Conservation (phyloP, 2,329 filamentous ascomycete genomes). For the Paraconiothyrium brasiliense region DNA sequence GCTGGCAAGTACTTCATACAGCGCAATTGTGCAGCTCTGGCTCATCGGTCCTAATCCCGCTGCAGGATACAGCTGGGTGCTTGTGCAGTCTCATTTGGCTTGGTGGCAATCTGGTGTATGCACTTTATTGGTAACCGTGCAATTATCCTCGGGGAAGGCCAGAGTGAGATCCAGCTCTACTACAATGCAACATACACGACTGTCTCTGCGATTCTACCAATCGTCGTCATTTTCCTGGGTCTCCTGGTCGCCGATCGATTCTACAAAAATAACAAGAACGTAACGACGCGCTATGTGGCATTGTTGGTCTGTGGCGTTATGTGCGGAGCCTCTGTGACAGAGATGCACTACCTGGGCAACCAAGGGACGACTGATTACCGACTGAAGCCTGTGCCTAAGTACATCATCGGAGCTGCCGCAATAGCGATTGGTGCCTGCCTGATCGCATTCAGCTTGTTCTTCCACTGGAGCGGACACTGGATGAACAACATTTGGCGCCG, state of each 20-base stretch:
- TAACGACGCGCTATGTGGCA: constrained; percentile 38
- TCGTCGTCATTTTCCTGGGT: constrained; percentile 75
- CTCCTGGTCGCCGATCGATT: constrained; percentile 71
- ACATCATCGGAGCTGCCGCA: constrained; percentile 73
- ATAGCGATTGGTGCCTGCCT: constrained; percentile 79
- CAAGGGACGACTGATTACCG: constrained; percentile 80
- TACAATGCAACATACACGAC: constrained; percentile 78
- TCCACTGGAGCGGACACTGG: constrained; percentile 79
- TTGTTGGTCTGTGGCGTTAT: constrained; percentile 70
- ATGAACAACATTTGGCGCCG: constrained; percentile 82
- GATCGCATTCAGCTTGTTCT: constrained; percentile 77
- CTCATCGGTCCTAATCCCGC: constrained; percentile 15
- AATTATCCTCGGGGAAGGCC: constrained; percentile 73
- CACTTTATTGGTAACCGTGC: constrained; percentile 87
- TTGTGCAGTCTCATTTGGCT: constrained; percentile 56
- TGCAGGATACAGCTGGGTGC: constrained; percentile 54
- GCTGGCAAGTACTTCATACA: constrained; percentile 35
- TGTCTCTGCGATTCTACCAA: constrained; percentile 81
- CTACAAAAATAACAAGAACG: constrained; percentile 39
- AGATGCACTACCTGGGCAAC: constrained; percentile 91
- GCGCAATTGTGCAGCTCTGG: constrained; percentile 27
- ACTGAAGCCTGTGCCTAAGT: constrained; percentile 67
- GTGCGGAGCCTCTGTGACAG: constrained; percentile 78
- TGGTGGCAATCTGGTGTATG: constrained; percentile 65
- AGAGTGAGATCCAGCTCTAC: constrained; percentile 70